Base-by-base conservation (phyloP, 2,329 filamentous ascomycete species). In the Cercospora beticola region DNA sequence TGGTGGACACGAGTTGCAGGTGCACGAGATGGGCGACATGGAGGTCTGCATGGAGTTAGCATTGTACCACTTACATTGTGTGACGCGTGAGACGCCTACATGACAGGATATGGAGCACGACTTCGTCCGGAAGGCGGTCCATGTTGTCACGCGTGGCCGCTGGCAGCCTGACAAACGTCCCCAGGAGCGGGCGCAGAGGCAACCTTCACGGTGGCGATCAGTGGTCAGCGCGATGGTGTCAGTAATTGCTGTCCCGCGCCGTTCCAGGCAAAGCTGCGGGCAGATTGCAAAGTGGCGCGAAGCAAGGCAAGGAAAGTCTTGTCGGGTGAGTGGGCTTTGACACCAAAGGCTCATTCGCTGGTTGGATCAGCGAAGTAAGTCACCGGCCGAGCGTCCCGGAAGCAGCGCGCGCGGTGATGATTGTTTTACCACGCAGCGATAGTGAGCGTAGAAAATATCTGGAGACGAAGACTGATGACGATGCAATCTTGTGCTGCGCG, bases 1-100 rank as follows among this genome's bases (percentile, higher is more conserved):
- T 85, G 71, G 84, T 87, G 28, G 88, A 94, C 12, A 92, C 87
- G 21, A 86, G 84, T 79, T 94, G 92, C 36, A 94, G 82, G 65
- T 80, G 84, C 67, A 90, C 87, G 68, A 94, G 85, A 71, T 93
- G 87, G 52, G 78, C 75, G 16, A 88, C 85, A n/a, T 87, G 83
- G 70, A 93, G 86, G 76, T 85, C 89, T 91, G 76, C 43, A 23
- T 23, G 54, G 23, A 9, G 67, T 73, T 65, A 75, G 73, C 65
- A 60, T 31, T 10, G 5, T 18, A 36, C 60, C 21, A 28, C 49
- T 31, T 64, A 52, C 49, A 23, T 63, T 65, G 43, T 60, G 23
- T 40, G 54, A 30, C 30, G 54, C 65, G 65, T 62, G 23, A 43
- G 54, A 54, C 49, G 73, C 79, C 62, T 77, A 82, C 81, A 83